A percentile compares a stretch with the other conserved stretches of the same genome.
Conservation (phyloP, 768 basidiomycete genomes). For the Rossbeevera mucosa region DNA sequence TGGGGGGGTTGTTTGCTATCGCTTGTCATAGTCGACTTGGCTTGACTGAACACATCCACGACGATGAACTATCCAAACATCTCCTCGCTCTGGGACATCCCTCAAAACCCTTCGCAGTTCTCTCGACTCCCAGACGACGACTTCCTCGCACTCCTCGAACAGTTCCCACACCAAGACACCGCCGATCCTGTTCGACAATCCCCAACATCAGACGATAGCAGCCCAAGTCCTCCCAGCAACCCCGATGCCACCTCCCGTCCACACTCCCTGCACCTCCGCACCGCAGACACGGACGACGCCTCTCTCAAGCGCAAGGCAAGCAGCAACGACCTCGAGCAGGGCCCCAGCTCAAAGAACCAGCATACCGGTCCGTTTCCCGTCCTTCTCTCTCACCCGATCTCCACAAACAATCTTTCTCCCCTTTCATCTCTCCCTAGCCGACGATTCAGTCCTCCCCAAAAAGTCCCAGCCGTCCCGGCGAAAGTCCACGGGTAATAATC, state of each 20-base stretch:
- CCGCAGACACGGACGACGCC: constrained; percentile 42
- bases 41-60: no score
- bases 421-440: constrained; percentile 10
- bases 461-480: constrained; percentile 31
- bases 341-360: constrained; percentile 61
- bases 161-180: constrained; percentile 45
- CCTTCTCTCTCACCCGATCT: not conserved
- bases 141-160: constrained; percentile 73
- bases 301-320: constrained; percentile 76
- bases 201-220: constrained; percentile 71
- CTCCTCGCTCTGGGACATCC: constrained; percentile 63
- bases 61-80: constrained; percentile 38
- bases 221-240: constrained; percentile 67
- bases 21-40: not conserved
- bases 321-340: constrained; percentile 56
- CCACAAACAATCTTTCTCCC: not conserved
- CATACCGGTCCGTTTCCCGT: constrained; percentile 48
- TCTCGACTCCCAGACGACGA: constrained; percentile 69
- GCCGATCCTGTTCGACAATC: constrained; percentile 45
- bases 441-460: constrained; percentile 23
- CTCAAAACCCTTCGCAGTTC: constrained; percentile 50
- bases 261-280: constrained; percentile 19
- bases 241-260: constrained; percentile 24
- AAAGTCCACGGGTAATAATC: constrained; percentile 37
- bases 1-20: constrained; percentile 6